Evolutionary conservation across 2,329 filamentous ascomycete genomes (phyloP), one percentile per base, ranked within the genome.

Genomic region (Orbilia brochopaga): DNA sequence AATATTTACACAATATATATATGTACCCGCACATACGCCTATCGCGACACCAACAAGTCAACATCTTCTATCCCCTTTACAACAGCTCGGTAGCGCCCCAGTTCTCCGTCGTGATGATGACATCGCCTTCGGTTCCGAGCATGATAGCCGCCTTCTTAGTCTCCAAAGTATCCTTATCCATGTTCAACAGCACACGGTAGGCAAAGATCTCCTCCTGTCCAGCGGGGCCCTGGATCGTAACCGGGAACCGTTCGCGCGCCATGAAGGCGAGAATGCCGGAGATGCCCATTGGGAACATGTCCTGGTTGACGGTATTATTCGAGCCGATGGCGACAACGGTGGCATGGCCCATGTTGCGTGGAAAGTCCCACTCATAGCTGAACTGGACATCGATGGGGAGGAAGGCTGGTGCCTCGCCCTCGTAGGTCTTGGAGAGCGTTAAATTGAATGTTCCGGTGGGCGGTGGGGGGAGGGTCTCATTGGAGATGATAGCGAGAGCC

Each of bases 121-220:
- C 19, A 73, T 67, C 57, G 6, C 69, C 69, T 6, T 73, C 69
- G 15, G 30, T 17, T 0, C 69, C 69, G 3, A 73, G n/a, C 69
- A 73, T 73, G 15, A 73, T 8, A 10, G 69, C 69, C 10, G 69
- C 69, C 15, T 52, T 48, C 35, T 27, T 60, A 13, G 48, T 11
- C 44, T 67, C 51, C 10, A 62, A n/a, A 1, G 61, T 67, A 7
- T 42, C 56, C 42, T 65, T 65, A 46, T 65, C 56, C 69, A 73
- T 73, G 63, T 73, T 63, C 62, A 73, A 55, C 17, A 73, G 23
- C 5, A 73, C 69, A 2, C 69, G 21, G n/a, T 73, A 73, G 8
- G 69, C 69, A 17, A 62, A 62, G 1, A 73, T n/a, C 19, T 62
- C 57, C 53, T 73, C 61, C 11, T 35, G 48, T 1, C 32, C 50